A percentile compares a stretch with the other conserved stretches of the same genome.
These are phyloP conservation scores for Suaeda aralocaspica DNA, from an alignment of 148 eudicot genomes.

Conservation along the genomic window DNA sequence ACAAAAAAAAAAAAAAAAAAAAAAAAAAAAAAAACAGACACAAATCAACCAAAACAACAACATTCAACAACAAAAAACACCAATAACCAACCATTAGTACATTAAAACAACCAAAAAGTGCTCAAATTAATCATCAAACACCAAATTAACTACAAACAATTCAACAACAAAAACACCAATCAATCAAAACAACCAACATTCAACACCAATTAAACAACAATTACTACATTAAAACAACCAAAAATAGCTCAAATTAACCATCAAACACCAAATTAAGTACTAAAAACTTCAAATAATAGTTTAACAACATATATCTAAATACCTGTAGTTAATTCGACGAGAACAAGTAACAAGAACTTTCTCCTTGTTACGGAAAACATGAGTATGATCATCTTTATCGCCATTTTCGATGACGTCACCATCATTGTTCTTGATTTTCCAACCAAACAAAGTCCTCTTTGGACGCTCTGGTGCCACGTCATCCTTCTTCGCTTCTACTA, in stretches of 20 bases:
- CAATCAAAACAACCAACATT: background rate
- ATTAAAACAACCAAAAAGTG: no score
- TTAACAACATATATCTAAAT: no score
- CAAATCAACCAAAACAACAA: no score
- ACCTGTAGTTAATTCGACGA: slow-evolving; percentile 56
- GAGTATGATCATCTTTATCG: background rate
- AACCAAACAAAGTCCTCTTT: slow-evolving; percentile 64
- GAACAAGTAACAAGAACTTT: slow-evolving; percentile 62
- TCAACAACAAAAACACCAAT: background rate
- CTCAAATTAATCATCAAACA: no score
- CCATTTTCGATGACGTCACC: slow-evolving; percentile 9
- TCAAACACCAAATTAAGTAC: no score
- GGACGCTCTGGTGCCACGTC: slow-evolving; percentile 57
- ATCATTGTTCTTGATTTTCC: slow-evolving; percentile 39
- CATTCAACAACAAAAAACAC: no score
- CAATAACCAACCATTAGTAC: no score
- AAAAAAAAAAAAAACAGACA: no score
- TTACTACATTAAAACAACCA: background rate
- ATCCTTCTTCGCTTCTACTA: slow-evolving; percentile 33
- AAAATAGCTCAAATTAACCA: no score
- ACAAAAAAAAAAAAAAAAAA: background rate
- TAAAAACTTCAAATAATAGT: no score
- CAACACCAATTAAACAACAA: no score
- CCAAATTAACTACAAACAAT: no score
- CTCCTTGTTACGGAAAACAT: slow-evolving; percentile 50